A percentile compares a stretch with the other conserved stretches of the same genome.
These are phyloP conservation scores for Acacia crassicarpa DNA, from an alignment of 306 rosid genomes.

Conservation along the genomic window DNA sequence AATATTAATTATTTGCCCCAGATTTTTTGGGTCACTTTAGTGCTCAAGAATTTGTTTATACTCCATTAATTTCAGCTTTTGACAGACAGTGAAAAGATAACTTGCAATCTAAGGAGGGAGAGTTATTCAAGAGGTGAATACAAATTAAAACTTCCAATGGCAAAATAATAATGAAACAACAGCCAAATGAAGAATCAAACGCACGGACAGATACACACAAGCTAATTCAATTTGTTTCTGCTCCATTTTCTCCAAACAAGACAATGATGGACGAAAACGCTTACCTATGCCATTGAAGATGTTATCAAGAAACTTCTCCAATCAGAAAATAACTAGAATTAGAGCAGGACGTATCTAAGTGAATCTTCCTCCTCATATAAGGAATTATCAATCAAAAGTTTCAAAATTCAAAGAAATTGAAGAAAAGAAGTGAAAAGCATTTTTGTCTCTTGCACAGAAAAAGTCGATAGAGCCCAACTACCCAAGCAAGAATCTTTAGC, in stretches of 20 bases:
- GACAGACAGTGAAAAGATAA: background rate
- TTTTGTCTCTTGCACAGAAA: background rate
- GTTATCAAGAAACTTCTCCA: constrained; percentile 2
- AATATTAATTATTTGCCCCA: background rate
- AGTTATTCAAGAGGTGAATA: background rate
- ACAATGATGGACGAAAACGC: background rate
- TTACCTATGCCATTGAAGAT: background rate
- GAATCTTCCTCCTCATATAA: background rate
- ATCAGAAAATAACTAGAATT: constrained; percentile 40
- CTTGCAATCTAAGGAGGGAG: background rate
- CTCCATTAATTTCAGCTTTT: background rate
- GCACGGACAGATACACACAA: background rate
- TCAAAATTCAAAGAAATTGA: background rate
- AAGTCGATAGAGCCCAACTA: background rate
- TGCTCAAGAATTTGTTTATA: background rate
- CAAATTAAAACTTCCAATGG: background rate
- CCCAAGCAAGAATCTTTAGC: background rate
- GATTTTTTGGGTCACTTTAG: background rate
- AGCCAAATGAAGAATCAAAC: background rate
- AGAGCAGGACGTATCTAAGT: background rate
- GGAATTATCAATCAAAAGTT: background rate
- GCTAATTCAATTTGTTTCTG: background rate
- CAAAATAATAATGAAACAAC: background rate
- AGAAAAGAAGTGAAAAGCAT: background rate
- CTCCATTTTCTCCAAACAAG: constrained; percentile 40